Percentiles rank a stretch among this genome's conserved stretches.
Conservation (phyloP, 1,284 basidiomycete genomes). For the Sphagnurus paluster region DNA sequence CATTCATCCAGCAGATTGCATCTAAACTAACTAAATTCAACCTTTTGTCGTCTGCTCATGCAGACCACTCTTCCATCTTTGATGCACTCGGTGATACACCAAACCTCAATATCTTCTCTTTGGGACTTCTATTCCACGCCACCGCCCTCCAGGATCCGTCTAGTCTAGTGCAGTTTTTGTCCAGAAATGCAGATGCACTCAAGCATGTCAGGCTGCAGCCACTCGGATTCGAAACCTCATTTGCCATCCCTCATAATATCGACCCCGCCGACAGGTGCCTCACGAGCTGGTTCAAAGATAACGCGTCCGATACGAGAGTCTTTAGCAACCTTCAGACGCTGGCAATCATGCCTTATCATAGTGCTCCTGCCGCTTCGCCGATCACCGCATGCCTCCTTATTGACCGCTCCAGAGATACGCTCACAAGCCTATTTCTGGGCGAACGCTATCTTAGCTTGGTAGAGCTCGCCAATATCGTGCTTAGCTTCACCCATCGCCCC, state of each 20-base stretch:
- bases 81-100: slow-evolving; percentile 8
- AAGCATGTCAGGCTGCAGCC: slow-evolving; percentile 12
- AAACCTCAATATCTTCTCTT: slow-evolving; percentile 6
- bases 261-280: slow-evolving; percentile 7
- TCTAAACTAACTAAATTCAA: slow-evolving; percentile 9
- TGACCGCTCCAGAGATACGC: slow-evolving; percentile 13
- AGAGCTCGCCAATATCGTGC: slow-evolving; percentile 7
- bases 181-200: slow-evolving; percentile 4
- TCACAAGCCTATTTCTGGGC: slow-evolving; percentile 9
- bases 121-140: slow-evolving; percentile 15
- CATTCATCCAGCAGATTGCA: slow-evolving; percentile 7
- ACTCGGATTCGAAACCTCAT: slow-evolving; percentile 8
- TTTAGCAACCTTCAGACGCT: slow-evolving; percentile 10
- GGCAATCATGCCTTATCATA: slow-evolving; percentile 8
- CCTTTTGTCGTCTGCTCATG: slow-evolving; percentile 12
- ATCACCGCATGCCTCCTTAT: background rate
- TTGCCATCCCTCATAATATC: slow-evolving; percentile 6
- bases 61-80: slow-evolving; percentile 16
- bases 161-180: slow-evolving; percentile 7
- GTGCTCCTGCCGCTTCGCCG: background rate
- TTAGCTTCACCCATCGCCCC: slow-evolving; percentile 7
- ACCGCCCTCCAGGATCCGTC: slow-evolving; percentile 12
- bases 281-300: slow-evolving; percentile 7
- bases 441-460: slow-evolving; percentile 8
- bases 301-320: background rate